phyloP scores from a whole-genome alignment of 805 yeast species.

The Candida railenensis region DNA sequence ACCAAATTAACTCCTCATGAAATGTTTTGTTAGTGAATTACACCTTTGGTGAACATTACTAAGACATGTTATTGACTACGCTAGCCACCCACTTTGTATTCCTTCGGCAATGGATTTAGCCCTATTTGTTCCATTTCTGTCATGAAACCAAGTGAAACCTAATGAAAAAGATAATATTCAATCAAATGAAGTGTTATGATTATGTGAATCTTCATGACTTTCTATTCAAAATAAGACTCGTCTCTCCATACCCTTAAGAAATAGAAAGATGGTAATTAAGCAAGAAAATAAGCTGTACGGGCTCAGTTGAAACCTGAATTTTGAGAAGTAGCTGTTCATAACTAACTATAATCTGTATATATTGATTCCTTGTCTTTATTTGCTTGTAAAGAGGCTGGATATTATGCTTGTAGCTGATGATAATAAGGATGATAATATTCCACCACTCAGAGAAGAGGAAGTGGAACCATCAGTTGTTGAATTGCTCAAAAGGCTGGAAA shows the following conservation, averaged over 20 bases:
- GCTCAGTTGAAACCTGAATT: not conserved
- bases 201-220: constrained; percentile 18
- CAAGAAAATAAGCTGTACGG: not conserved
- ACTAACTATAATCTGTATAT: too few species aligned
- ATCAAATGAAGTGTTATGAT: constrained; percentile 24
- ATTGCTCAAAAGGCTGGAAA: not conserved
- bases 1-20: too few species aligned
- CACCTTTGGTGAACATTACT: not conserved
- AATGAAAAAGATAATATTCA: constrained; percentile 28
- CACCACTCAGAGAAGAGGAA: not conserved
- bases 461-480: not conserved
- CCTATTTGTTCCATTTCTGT: constrained; percentile 9
- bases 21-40: not conserved
- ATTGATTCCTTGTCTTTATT: too few species aligned
- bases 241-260: too few species aligned
- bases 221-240: too few species aligned
- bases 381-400: not conserved
- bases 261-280: too few species aligned
- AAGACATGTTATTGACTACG: too few species aligned
- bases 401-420: not conserved
- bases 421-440: not conserved
- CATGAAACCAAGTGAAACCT: too few species aligned
- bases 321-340: constrained; percentile 5
- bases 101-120: constrained; percentile 5
- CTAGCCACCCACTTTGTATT: too few species aligned